Evolutionary conservation across 331 rosid genomes (phyloP).

Genomic region (Telfairia occidentalis): DNA sequence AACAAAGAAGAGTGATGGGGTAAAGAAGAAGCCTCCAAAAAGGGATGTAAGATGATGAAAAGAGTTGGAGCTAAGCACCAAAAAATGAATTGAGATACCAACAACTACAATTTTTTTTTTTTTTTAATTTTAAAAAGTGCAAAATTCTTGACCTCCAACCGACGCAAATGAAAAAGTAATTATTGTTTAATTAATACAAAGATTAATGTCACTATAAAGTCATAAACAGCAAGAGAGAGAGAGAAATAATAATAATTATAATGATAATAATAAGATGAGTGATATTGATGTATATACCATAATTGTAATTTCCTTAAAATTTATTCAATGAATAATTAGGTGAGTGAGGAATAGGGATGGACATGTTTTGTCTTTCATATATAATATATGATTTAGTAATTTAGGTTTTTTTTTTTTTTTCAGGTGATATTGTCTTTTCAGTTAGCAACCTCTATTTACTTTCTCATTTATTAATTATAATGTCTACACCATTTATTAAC

Average conservation of each 20-base stretch:
- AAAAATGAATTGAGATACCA: conserved; percentile 51
- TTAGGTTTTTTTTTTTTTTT: background rate
- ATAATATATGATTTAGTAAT: background rate
- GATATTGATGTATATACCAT: background rate
- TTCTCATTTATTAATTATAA: background rate
- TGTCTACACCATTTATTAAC: background rate
- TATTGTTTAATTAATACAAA: background rate
- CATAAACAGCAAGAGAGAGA: background rate
- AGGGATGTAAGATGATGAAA: conserved; percentile 3
- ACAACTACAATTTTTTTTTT: too few species aligned
- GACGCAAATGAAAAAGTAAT: conserved; percentile 37
- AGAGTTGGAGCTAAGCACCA: conserved; percentile 27
- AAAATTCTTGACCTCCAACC: conserved; percentile 56
- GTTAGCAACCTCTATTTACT: background rate
- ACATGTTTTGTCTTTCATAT: conserved; percentile 5
- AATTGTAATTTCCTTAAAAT: background rate
- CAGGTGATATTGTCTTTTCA: conserved; percentile 7
- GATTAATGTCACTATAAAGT: background rate
- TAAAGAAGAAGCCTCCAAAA: conserved; percentile 29
- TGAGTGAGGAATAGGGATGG: background rate
- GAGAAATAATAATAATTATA: background rate
- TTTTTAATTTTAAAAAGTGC: too few species aligned
- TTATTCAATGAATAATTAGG: background rate
- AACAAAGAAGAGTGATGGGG: background rate
- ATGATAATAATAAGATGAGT: background rate